Percentiles rank a stretch among this genome's conserved stretches.
Conservation (phyloP, 1,284 basidiomycete species). For the Golubevia sp. region DNA sequence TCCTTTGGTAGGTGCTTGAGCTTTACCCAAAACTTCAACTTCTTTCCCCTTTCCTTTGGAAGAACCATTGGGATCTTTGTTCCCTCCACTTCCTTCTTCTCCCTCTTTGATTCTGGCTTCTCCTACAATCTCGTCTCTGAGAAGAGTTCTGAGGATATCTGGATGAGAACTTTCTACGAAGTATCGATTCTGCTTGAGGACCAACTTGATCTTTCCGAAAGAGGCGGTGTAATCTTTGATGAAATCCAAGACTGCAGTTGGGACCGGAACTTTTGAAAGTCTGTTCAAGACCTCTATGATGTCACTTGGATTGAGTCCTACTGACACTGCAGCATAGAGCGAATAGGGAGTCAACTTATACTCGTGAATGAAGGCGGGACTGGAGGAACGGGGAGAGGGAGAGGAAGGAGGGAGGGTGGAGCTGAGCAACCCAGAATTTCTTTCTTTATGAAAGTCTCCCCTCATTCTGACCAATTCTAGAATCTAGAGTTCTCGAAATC, state of each 20-base stretch:
- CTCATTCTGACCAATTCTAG: background rate
- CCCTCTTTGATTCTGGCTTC: conserved; percentile 40
- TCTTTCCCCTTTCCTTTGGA: conserved; percentile 6
- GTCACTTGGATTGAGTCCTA: conserved; percentile 54
- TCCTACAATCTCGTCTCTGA: conserved; percentile 52
- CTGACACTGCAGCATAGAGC: conserved; percentile 58
- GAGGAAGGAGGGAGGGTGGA: background rate
- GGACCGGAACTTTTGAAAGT: conserved; percentile 56
- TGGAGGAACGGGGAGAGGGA: background rate
- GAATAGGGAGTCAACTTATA: conserved; percentile 58
- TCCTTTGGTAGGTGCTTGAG: conserved; percentile 39
- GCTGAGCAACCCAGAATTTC: background rate
- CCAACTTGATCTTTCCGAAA: conserved; percentile 61
- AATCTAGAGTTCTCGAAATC: background rate
- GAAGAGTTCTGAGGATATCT: conserved; percentile 50
- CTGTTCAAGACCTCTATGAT: conserved; percentile 60
- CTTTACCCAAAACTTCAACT: conserved; percentile 36
- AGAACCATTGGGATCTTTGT: background rate
- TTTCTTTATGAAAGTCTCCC: background rate
- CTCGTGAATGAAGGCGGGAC: conserved; percentile 56
- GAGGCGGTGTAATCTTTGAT: conserved; percentile 55
- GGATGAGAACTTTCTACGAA: conserved; percentile 59
- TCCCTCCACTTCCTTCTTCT: conserved; percentile 5
- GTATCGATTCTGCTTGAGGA: conserved; percentile 60
- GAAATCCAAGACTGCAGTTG: conserved; percentile 48